phyloP scores from a whole-genome alignment of 1,284 basidiomycete species.

The Heterobasidion annosum region DNA sequence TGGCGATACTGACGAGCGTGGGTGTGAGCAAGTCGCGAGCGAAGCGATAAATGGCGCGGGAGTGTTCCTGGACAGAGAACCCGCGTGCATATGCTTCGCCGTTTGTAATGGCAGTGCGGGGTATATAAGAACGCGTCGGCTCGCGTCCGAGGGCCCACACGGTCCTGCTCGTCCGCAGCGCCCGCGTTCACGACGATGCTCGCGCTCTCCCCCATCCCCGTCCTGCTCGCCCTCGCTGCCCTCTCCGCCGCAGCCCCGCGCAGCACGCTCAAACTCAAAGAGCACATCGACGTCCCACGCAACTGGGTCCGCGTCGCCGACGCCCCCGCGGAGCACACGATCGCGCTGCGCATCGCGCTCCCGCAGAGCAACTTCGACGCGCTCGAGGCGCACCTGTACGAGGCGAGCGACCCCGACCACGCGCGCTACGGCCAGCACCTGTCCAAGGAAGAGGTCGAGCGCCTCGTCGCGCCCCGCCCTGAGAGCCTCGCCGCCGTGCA shows the following conservation, averaged over 20 bases:
- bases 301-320: constrained; percentile 38
- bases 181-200: background rate
- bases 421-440: constrained; percentile 54
- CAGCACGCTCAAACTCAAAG: constrained; percentile 22
- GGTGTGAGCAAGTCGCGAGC: too few species aligned
- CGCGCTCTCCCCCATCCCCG: background rate
- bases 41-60: too few species aligned
- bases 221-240: background rate
- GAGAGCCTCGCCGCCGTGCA: constrained; percentile 44
- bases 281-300: constrained; percentile 25
- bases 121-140: too few species aligned
- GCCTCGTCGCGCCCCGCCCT: constrained; percentile 47
- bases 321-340: constrained; percentile 36
- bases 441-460: constrained; percentile 53
- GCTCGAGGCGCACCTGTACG: constrained; percentile 53
- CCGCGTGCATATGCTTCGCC: too few species aligned
- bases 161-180: background rate
- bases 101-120: too few species aligned
- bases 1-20: too few species aligned
- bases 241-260: background rate
- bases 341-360: constrained; percentile 55
- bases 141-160: background rate
- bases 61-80: too few species aligned
- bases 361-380: constrained; percentile 50
- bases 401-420: constrained; percentile 41